These are phyloP conservation scores for Beta corolliflora DNA, from an alignment of 179 eudicot genomes.

Conservation along the genomic window DNA sequence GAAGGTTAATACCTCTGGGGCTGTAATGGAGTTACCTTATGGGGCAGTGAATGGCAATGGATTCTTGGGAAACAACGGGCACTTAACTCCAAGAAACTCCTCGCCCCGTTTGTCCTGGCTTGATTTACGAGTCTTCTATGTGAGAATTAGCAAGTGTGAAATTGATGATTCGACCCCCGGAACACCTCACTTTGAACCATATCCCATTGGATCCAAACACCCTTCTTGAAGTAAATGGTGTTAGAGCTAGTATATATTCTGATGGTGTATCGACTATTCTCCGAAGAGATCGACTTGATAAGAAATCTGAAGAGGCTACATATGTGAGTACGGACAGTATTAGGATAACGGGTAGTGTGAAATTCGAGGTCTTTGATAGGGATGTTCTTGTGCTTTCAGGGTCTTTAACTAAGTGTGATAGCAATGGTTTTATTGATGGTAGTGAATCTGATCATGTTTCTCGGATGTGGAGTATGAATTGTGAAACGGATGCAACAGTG, in stretches of 20 bases:
- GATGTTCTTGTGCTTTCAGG: slow-evolving; percentile 60
- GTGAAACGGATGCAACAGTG: slow-evolving; percentile 45
- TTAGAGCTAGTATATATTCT: slow-evolving; percentile 59
- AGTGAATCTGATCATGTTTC: slow-evolving; percentile 34
- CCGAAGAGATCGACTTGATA: slow-evolving; percentile 72
- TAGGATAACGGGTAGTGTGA: slow-evolving; percentile 65
- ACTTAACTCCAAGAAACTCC: slow-evolving; percentile 40
- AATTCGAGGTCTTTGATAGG: slow-evolving; percentile 72
- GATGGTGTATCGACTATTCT: slow-evolving; percentile 65
- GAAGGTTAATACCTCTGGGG: slow-evolving; percentile 6
- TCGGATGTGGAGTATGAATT: slow-evolving; percentile 60
- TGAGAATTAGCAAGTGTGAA: slow-evolving; percentile 61
- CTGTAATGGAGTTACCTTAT: slow-evolving; percentile 36
- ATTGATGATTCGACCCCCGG: slow-evolving; percentile 68
- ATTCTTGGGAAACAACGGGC: slow-evolving; percentile 46
- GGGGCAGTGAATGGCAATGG: slow-evolving; percentile 45
- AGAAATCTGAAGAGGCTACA: slow-evolving; percentile 78
- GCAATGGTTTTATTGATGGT: slow-evolving; percentile 47
- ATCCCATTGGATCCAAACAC: slow-evolving; percentile 67
- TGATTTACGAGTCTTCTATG: slow-evolving; percentile 75
- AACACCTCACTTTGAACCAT: slow-evolving; percentile 72
- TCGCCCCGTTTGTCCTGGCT: slow-evolving; percentile 63
- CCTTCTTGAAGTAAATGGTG: slow-evolving; percentile 76
- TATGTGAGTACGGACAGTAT: slow-evolving; percentile 78
- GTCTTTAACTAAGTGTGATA: slow-evolving; percentile 44